Percentiles rank a stretch among this genome's conserved stretches.
phyloP scores from a whole-genome alignment of 768 basidiomycete genomes.

The Podaxis sp. region DNA sequence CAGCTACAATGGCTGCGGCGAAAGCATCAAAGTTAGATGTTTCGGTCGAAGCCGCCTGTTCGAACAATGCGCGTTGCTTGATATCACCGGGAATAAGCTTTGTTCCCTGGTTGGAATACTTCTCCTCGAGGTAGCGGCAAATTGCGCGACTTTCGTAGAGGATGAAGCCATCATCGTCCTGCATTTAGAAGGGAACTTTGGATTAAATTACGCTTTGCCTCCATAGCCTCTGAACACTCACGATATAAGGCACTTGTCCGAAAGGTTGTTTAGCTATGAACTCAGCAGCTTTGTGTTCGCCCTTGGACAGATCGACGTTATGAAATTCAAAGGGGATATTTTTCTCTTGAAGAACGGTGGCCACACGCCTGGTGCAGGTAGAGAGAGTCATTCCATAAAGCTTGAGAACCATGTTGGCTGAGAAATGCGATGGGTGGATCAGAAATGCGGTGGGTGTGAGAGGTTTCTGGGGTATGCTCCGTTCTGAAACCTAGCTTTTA shows the following conservation, averaged over 20 bases:
- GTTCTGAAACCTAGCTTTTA: neutral
- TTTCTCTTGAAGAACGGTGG: slow-evolving; percentile 38
- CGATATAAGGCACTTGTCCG: slow-evolving; percentile 44
- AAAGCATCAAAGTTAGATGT: slow-evolving; percentile 39
- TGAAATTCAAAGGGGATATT: slow-evolving; percentile 40
- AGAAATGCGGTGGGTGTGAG: neutral
- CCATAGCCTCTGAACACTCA: slow-evolving; percentile 7
- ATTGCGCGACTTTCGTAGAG: slow-evolving; percentile 62
- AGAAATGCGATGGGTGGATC: neutral
- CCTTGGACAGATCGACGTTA: slow-evolving; percentile 30
- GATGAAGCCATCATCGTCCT: slow-evolving; percentile 55
- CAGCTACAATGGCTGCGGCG: slow-evolving; percentile 16
- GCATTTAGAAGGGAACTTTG: slow-evolving; percentile 10
- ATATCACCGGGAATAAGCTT: slow-evolving; percentile 39
- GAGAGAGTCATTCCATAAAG: slow-evolving; percentile 29
- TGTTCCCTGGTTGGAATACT: slow-evolving; percentile 45
- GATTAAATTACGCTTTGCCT: slow-evolving; percentile 22
- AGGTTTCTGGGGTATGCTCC: neutral
- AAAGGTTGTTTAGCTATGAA: slow-evolving; percentile 43
- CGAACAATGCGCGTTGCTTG: slow-evolving; percentile 34
- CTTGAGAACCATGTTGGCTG: slow-evolving; percentile 27
- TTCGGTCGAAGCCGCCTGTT: slow-evolving; percentile 46
- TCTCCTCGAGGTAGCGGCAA: slow-evolving; percentile 48
- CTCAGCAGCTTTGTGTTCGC: slow-evolving; percentile 31
- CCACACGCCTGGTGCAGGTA: slow-evolving; percentile 42